Evolutionary conservation across 768 basidiomycete species (phyloP), one percentile per base, ranked within the genome.

Genomic region (Auriscalpium microsporum): DNA sequence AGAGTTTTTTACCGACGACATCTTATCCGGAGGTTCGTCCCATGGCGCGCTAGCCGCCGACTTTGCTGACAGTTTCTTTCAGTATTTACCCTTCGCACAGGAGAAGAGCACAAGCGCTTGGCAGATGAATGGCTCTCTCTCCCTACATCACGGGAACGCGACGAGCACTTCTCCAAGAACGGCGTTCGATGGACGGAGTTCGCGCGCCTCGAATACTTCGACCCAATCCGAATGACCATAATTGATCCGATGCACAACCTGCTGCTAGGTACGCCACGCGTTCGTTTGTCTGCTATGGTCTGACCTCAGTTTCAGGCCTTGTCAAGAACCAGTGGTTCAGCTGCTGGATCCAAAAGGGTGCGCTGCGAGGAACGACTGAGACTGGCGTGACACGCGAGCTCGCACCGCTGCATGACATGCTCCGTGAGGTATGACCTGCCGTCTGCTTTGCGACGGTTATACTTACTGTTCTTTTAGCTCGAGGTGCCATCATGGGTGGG

Each of bases 241-340:
- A 62, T 71, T 10, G 70, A 70, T 52, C 70, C 66, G 0, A 71
- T 71, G 70, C 67, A 71, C 49, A 71, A 67, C 34, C 46, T 71
- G 2, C 64, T 69, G n/a, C 62, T 68, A 4, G 66, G 69, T 63
- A 52, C 13, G 60, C 2, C 21, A 14, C 17, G 10, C 2, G 21
- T 13, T 11, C 9, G 8, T 21, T 11, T 17, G 35, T 21, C 28
- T 33, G 11, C 8, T 11, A 49, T 23, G 2, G 11, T 49, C 23
- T 14, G 23, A 11, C 23, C 3, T 28, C 1, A 23, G 9, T 13
- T 28, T 1, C 28, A 61, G 59, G 59, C 23, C 40, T 61, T 33
- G 50, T 55, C 35, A 61, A 61, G 45, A 57, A 47, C 28, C 59
- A 55, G 3, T 61, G 53, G 23, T 62, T 57, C 13, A 3, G 10